A percentile compares a stretch with the other conserved stretches of the same genome.
Evolutionary conservation across 2,329 filamentous ascomycete species (phyloP).

Genomic region (Pseudocercospora crystallina): DNA sequence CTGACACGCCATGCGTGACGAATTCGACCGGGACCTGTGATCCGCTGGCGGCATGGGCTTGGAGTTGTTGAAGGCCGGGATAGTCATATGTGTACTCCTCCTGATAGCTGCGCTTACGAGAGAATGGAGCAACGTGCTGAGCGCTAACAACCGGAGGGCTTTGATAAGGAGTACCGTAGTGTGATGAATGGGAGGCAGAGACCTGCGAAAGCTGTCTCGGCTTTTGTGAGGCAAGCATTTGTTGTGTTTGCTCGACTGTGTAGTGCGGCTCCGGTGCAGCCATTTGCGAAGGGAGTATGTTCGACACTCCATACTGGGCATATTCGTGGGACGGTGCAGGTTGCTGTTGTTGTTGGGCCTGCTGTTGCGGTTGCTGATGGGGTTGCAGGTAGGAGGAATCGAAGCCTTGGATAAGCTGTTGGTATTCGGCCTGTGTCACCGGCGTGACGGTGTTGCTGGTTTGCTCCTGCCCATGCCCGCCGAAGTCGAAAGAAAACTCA

Average conservation of each 20-base stretch:
- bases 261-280: slow-evolving; percentile 30
- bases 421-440: slow-evolving; percentile 28
- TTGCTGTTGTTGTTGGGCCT: slow-evolving; percentile 16
- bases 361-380: slow-evolving; percentile 16
- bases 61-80: slow-evolving; percentile 40
- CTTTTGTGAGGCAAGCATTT: slow-evolving; percentile 27
- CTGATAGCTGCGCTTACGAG: slow-evolving; percentile 46
- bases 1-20: slow-evolving; percentile 34
- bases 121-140: slow-evolving; percentile 24
- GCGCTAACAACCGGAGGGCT: slow-evolving; percentile 35
- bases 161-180: slow-evolving; percentile 32
- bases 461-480: slow-evolving; percentile 39
- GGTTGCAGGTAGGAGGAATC: slow-evolving; percentile 10
- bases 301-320: slow-evolving; percentile 29
- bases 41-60: slow-evolving; percentile 35
- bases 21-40: slow-evolving; percentile 41
- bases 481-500: slow-evolving; percentile 49
- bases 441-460: slow-evolving; percentile 19
- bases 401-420: slow-evolving; percentile 26
- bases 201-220: slow-evolving; percentile 26
- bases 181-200: slow-evolving; percentile 24
- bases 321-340: slow-evolving; percentile 23
- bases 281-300: slow-evolving; percentile 31
- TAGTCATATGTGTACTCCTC: slow-evolving; percentile 43
- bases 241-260: slow-evolving; percentile 28